phyloP scores from a whole-genome alignment of 106 monocot species.

The Apostasia shenzhenica region DNA sequence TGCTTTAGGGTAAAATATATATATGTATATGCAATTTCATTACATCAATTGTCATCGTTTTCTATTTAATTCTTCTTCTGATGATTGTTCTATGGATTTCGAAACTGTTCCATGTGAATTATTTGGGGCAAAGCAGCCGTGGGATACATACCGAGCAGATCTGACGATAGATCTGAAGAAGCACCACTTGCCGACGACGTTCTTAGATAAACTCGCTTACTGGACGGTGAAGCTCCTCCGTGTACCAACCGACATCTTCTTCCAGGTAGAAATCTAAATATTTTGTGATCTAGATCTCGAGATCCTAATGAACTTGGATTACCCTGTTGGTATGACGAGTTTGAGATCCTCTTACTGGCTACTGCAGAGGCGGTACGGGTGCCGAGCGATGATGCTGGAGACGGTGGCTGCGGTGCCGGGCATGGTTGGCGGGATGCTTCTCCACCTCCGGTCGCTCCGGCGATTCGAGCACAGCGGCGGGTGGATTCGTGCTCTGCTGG shows the following conservation, averaged over 20 bases:
- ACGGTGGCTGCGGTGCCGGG: slow-evolving; percentile 25
- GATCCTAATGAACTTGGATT: not conserved
- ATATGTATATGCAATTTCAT: no score
- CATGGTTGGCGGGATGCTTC: slow-evolving; percentile 31
- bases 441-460: slow-evolving; percentile 34
- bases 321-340: not conserved
- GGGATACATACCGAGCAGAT: slow-evolving; percentile 49
- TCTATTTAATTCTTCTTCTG: not conserved
- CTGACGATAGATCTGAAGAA: slow-evolving; percentile 49
- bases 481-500: slow-evolving; percentile 23
- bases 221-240: slow-evolving; percentile 49
- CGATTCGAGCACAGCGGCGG: slow-evolving; percentile 43
- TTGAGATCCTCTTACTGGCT: not conserved
- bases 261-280: slow-evolving; percentile 26
- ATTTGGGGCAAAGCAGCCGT: slow-evolving; percentile 27
- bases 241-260: slow-evolving; percentile 53
- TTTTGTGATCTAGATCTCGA: not conserved
- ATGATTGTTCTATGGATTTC: not conserved
- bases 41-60: not conserved
- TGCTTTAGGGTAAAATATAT: slow-evolving; percentile 38
- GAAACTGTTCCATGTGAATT: not conserved
- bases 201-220: slow-evolving; percentile 37
- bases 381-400: slow-evolving; percentile 28
- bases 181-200: slow-evolving; percentile 39
- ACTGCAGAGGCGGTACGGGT: slow-evolving; percentile 16